These are phyloP conservation scores for Mallotus repandus DNA, from an alignment of 441 rosid genomes.

Conservation along the genomic window DNA sequence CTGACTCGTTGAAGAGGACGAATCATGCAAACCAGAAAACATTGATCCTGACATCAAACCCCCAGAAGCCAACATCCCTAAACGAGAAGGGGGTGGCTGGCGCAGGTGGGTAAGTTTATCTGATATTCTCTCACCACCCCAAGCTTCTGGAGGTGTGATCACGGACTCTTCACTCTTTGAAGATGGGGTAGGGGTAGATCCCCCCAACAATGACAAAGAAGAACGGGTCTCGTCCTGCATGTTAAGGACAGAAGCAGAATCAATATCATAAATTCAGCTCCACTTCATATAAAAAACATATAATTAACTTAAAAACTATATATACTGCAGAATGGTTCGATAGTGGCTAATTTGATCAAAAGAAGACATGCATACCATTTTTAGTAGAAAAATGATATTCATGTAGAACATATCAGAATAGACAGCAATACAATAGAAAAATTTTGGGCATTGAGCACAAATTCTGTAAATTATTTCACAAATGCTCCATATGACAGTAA, in stretches of 20 bases:
- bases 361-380: constrained; percentile 1
- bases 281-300: neutral
- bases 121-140: constrained; percentile 90
- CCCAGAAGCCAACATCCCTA: constrained; percentile 50
- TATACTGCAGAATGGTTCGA: too few species aligned
- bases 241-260: constrained; percentile 16
- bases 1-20: constrained; percentile 53
- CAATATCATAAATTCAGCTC: constrained; percentile 4
- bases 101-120: constrained; percentile 55
- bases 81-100: constrained; percentile 51
- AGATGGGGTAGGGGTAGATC: constrained; percentile 57
- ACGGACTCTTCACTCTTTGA: constrained; percentile 71
- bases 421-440: neutral
- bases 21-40: constrained; percentile 66
- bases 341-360: neutral
- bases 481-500: constrained; percentile 7
- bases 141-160: constrained; percentile 95
- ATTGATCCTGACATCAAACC: constrained; percentile 58
- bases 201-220: constrained; percentile 42
- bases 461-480: constrained; percentile 8
- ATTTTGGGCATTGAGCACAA: neutral
- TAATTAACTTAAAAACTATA: neutral
- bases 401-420: neutral
- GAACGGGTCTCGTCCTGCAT: constrained; percentile 63
- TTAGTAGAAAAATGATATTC: constrained; percentile 8